Evolutionary conservation across 2,329 filamentous ascomycete species (phyloP).

Genomic region (Stagonosporopsis cucurbitacearum): DNA sequence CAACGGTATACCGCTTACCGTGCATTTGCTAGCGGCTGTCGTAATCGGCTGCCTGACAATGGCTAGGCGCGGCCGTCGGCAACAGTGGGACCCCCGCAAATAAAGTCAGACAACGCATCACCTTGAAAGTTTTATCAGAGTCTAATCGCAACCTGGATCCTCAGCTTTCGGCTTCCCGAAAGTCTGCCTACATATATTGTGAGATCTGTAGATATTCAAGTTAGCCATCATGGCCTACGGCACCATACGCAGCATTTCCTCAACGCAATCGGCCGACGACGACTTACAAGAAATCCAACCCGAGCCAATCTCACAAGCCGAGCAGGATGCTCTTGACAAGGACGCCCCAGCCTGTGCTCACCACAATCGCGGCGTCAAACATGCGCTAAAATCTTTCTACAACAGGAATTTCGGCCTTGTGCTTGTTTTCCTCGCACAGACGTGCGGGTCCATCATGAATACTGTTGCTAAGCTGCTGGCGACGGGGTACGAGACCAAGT

Average conservation of each 20-base stretch:
- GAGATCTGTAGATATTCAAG: neutral
- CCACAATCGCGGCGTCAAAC: constrained; percentile 1
- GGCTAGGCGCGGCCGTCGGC: constrained; percentile 13
- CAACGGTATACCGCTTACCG: neutral
- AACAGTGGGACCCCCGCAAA: constrained; percentile 6
- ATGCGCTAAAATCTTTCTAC: constrained; percentile 25
- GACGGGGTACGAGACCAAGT: constrained; percentile 34
- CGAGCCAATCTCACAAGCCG: constrained; percentile 9
- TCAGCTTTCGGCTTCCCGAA: neutral
- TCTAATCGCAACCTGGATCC: neutral
- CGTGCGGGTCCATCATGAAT: constrained; percentile 50
- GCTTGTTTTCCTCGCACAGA: constrained; percentile 35
- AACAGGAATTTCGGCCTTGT: constrained; percentile 34
- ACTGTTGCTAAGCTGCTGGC: constrained; percentile 34
- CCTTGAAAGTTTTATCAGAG: neutral
- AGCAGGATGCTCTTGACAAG: constrained; percentile 12
- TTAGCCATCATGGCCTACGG: constrained; percentile 22
- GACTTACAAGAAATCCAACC: constrained; percentile 6
- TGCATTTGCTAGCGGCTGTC: neutral
- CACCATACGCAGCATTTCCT: neutral
- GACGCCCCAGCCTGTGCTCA: constrained; percentile 5
- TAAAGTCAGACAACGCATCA: neutral
- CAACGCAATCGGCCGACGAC: neutral
- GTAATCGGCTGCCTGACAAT: constrained; percentile 4
- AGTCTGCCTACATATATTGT: too few relatives aligned